Evolutionary conservation across 768 basidiomycete genomes (phyloP), one percentile per base, ranked within the genome.

Genomic region (Xerocomellus amylosporus): DNA sequence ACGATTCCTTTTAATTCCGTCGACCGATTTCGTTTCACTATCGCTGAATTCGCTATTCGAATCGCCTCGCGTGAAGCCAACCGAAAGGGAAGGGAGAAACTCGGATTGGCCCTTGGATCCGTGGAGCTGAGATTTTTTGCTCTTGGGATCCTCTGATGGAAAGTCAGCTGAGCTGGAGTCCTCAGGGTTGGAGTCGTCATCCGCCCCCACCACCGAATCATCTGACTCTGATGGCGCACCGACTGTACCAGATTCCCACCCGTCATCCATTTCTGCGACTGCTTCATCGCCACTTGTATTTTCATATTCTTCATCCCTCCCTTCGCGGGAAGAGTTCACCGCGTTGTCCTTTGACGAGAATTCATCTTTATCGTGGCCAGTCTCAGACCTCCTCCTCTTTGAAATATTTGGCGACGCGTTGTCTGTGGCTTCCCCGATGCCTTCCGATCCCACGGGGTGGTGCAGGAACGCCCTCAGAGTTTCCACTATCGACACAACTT

Each of bases 81-180:
- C 84, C 0, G 91, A 80, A 24, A 98, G 82, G 3, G 91, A 89
- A 24, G 97, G 96, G 2, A 98, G 78, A 74, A 98, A 99, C 1
- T 84, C 79, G 52, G 86, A 79, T 61, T 77, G 63, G 14, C 40
- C 51, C 12, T 45, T 54, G 14, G 55, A 30, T 53, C 66, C 64
- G 43, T 67, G 62, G 17, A 61, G 42, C 17, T 67, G 44, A 47
- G 64, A 67, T 33, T 58, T 31, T 15, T 66, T 63, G 19, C 39
- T 38, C 44, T 38, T 41, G n/a, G 52, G 4, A 42, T 53, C 28
- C 49, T 49, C 60, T 17, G 61, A 59, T n/a, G 55, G 51, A 39
- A 59, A 51, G 26, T 50, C 58, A 30, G 46, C 51, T 47, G 66
- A 66, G 19, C 63, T 17, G 14, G 42, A 51, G 30, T 40, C 37